Evolutionary conservation across 768 basidiomycete genomes (phyloP).

Genomic region (Clavulina sp.): DNA sequence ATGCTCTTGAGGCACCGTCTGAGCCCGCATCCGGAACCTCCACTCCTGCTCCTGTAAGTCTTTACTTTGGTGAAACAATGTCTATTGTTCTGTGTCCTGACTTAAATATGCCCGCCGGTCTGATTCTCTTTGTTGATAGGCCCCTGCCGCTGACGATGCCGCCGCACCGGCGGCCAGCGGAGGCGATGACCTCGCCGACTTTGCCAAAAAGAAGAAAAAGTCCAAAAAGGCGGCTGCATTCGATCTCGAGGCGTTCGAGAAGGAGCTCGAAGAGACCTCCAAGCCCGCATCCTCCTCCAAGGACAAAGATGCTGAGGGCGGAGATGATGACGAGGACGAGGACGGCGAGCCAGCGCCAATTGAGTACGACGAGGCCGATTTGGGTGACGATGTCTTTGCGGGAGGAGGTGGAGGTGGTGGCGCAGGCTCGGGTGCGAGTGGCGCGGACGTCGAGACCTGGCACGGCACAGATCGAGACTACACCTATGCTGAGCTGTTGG

Average conservation of each 20-base stretch:
- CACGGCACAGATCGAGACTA: slow-evolving; percentile 86
- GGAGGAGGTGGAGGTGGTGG: slow-evolving; percentile 27
- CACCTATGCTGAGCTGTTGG: slow-evolving; percentile 90
- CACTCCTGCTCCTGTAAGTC: slow-evolving; percentile 11
- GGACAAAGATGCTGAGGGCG: slow-evolving; percentile 15
- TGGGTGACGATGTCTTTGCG: slow-evolving; percentile 74
- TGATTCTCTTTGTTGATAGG: slow-evolving; percentile 6
- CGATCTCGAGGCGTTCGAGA: slow-evolving; percentile 88
- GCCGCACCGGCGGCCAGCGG: not conserved
- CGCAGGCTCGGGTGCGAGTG: slow-evolving; percentile 55
- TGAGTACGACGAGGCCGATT: slow-evolving; percentile 51
- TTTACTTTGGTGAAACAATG: slow-evolving; percentile 4
- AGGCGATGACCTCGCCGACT: slow-evolving; percentile 12
- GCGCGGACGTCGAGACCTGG: slow-evolving; percentile 69
- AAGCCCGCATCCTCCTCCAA: slow-evolving; percentile 13
- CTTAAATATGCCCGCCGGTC: not conserved
- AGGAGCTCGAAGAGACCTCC: slow-evolving; percentile 56
- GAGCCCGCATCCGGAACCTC: slow-evolving; percentile 7
- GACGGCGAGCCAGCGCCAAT: slow-evolving; percentile 50
- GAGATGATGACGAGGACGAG: slow-evolving; percentile 30
- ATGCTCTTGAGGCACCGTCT: not conserved
- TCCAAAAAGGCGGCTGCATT: slow-evolving; percentile 76
- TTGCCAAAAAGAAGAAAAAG: slow-evolving; percentile 26
- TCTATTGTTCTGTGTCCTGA: not conserved
- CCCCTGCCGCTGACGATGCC: not conserved